Evolutionary conservation across 805 yeast species (phyloP).

Genomic region (Pichia manshurica): DNA sequence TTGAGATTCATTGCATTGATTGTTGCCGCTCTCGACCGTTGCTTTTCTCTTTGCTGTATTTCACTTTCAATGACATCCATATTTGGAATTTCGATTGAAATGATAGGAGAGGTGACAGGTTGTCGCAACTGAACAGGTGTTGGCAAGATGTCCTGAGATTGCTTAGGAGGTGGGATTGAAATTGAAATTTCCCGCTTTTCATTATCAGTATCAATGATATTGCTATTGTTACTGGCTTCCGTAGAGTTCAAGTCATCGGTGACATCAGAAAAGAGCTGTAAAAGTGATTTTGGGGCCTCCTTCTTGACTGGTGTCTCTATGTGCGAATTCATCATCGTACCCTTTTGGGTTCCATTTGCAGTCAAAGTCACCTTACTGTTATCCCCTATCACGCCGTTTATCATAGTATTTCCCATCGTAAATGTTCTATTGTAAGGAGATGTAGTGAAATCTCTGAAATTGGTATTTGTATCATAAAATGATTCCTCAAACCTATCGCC

Average conservation of each 20-base stretch:
- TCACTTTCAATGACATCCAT: slow-evolving; percentile 35
- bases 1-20: slow-evolving; percentile 10
- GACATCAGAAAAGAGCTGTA: slow-evolving; percentile 56
- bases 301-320: slow-evolving; percentile 25
- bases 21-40: slow-evolving; percentile 29
- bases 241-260: slow-evolving; percentile 21
- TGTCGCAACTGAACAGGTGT: slow-evolving; percentile 4
- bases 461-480: slow-evolving; percentile 8
- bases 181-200: background rate
- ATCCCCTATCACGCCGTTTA: slow-evolving; percentile 5
- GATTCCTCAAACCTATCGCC: slow-evolving; percentile 15
- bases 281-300: slow-evolving; percentile 67
- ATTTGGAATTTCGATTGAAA: slow-evolving; percentile 64
- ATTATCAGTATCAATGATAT: background rate
- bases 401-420: slow-evolving; percentile 18
- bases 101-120: slow-evolving; percentile 42
- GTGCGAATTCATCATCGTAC: slow-evolving; percentile 16
- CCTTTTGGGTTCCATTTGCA: slow-evolving; percentile 14
- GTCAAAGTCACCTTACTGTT: slow-evolving; percentile 9
- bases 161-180: slow-evolving; percentile 3
- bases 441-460: slow-evolving; percentile 7
- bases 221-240: background rate
- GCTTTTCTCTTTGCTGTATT: slow-evolving; percentile 16
- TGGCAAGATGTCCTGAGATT: background rate
- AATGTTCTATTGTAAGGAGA: slow-evolving; percentile 16